phyloP scores from a whole-genome alignment of 1,284 basidiomycete genomes.

The Moniliophthora roreri region DNA sequence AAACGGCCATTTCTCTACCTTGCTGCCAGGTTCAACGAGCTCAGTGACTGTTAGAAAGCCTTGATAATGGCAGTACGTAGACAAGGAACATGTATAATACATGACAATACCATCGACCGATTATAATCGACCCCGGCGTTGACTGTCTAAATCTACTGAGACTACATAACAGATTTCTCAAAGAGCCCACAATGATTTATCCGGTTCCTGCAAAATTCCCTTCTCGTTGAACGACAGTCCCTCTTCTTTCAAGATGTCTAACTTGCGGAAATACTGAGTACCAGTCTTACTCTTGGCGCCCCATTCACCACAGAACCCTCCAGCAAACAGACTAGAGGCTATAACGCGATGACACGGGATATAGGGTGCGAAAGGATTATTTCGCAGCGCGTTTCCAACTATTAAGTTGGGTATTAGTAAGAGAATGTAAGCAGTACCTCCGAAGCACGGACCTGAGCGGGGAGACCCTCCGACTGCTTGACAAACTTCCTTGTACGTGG shows the following conservation, averaged over 20 bases:
- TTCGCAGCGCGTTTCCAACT: slow-evolving; percentile 61
- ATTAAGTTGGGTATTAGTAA: slow-evolving; percentile 1
- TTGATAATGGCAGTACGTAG: too few species aligned
- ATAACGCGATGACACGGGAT: slow-evolving; percentile 70
- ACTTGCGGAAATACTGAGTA: slow-evolving; percentile 39
- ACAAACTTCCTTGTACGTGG: slow-evolving; percentile 58
- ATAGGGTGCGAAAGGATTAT: slow-evolving; percentile 63
- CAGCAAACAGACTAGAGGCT: slow-evolving; percentile 56
- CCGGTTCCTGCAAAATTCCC: slow-evolving; percentile 34
- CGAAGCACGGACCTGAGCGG: slow-evolving; percentile 45
- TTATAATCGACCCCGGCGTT: too few species aligned
- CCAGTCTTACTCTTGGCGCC: slow-evolving; percentile 38
- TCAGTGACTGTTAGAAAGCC: too few species aligned
- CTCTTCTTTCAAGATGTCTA: slow-evolving; percentile 45
- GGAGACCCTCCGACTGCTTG: slow-evolving; percentile 54
- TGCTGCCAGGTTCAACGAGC: too few species aligned
- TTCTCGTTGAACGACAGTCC: slow-evolving; percentile 46
- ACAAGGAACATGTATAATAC: too few species aligned
- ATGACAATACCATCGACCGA: too few species aligned
- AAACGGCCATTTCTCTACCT: too few species aligned
- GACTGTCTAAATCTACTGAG: too few species aligned
- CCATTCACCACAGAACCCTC: slow-evolving; percentile 65
- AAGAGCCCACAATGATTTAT: slow-evolving; percentile 3
- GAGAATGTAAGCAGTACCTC: neutral
- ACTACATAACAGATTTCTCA: too few species aligned